Conservation (phyloP, 2,329 filamentous ascomycete genomes). For the Cadophora luteo-olivacea region DNA sequence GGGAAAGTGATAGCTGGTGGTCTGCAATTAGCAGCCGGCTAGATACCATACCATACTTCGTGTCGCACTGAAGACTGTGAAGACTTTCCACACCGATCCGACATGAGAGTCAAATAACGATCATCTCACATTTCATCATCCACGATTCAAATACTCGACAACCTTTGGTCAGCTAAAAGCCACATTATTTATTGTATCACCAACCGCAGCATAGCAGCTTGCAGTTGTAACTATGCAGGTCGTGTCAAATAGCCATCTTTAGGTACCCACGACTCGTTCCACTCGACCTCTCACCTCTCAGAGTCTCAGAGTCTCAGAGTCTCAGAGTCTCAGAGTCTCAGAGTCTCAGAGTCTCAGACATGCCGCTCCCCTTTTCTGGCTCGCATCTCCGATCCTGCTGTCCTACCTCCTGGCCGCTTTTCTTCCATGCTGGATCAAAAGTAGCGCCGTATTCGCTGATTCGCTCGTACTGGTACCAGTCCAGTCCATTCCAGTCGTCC, state of each 20-base stretch:
- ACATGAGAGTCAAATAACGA: neutral
- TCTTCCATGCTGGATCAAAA: constrained; percentile 1
- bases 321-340: neutral
- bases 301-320: neutral
- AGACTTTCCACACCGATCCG: neutral
- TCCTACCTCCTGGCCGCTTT: neutral
- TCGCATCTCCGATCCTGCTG: neutral
- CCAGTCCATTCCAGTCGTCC: neutral
- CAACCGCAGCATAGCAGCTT: neutral
- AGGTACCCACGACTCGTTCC: neutral
- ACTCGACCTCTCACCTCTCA: neutral
- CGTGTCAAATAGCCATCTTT: neutral
- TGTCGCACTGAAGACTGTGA: neutral
- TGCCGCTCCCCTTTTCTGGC: too few species aligned
- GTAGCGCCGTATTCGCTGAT: constrained; percentile 3
- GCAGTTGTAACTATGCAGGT: neutral
- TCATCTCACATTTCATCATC: too few species aligned
- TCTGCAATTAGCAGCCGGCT: neutral
- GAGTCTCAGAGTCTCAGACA: neutral
- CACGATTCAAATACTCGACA: neutral
- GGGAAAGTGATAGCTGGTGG: neutral
- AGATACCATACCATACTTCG: neutral
- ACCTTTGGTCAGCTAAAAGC: neutral
- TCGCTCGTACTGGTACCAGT: neutral
- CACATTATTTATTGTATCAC: neutral